phyloP scores from a whole-genome alignment of 441 rosid species.

The Pelargonium cotyledonis region DNA sequence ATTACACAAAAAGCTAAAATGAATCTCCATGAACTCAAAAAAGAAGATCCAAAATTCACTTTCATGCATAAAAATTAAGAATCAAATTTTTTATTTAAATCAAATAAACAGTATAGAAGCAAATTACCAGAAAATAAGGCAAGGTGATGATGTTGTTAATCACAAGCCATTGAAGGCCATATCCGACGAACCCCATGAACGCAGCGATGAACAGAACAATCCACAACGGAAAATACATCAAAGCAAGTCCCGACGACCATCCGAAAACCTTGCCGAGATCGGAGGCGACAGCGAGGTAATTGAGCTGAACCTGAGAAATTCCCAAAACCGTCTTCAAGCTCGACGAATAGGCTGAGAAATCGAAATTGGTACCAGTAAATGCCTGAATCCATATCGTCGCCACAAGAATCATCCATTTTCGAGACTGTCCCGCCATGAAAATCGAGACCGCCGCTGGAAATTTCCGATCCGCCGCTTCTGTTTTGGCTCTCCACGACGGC shows the following conservation, averaged over 20 bases:
- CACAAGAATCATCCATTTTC: slow-evolving; percentile 83
- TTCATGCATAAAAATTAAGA: neutral
- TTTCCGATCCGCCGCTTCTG: neutral
- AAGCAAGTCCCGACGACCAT: slow-evolving; percentile 84
- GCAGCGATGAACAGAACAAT: slow-evolving; percentile 72
- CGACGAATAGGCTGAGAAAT: slow-evolving; percentile 81
- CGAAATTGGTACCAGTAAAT: slow-evolving; percentile 89
- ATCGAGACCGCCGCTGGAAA: neutral
- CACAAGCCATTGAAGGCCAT: slow-evolving; percentile 82
- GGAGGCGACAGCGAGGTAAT: slow-evolving; percentile 82
- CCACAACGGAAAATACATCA: slow-evolving; percentile 61
- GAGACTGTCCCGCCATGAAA: slow-evolving; percentile 62
- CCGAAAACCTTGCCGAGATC: slow-evolving; percentile 89
- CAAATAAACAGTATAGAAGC: no score
- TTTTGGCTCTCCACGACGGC: no score
- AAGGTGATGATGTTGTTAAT: slow-evolving; percentile 49
- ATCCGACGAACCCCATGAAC: slow-evolving; percentile 68
- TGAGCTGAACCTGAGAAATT: slow-evolving; percentile 76
- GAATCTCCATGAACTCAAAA: no score
- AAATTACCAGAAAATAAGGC: slow-evolving; percentile 68
- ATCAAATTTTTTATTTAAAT: neutral
- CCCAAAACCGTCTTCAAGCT: slow-evolving; percentile 60
- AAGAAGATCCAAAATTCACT: no score
- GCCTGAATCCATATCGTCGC: slow-evolving; percentile 92
- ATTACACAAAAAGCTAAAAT: no score